Evolutionary conservation across 1,284 basidiomycete species (phyloP), one percentile per base, ranked within the genome.

Genomic region (Trametes pubescens): DNA sequence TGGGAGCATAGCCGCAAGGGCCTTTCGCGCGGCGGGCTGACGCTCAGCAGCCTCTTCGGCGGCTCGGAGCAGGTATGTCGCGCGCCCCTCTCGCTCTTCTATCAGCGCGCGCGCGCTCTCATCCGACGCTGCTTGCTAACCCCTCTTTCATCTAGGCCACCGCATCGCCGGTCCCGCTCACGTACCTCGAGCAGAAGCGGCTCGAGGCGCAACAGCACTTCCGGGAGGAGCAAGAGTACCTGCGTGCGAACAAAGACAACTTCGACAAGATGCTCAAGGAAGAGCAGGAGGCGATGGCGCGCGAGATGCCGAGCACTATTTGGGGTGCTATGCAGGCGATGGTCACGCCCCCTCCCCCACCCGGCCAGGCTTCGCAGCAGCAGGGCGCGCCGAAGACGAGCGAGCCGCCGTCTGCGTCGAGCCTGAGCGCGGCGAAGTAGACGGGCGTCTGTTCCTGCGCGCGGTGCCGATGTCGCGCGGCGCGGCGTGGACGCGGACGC

Each of bases 111-210:
- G 40, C 51, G 62, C 40, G 54, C 55, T 56, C 35, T 35, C 13
- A 26, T 40, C 8, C 22, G 24, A 29, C 51, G 38, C 43, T 11
- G 49, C 29, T 32, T 8, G 29, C 29, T 32, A 11, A 10, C 38
- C 52, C 24, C 18, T 34, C 37, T 26, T 11, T 21, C 4, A 8
- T 35, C 46, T 53, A 65, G 35, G 51, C 74, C 77, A 66, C 63
- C 4, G 65, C 74, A 26, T 76, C 79, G 6, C 74, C 81, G 24
- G 78, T 88, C 55, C 93, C 92, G 1, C 87, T 85, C 53, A 96
- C 95, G 0, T 95, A 95, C 76, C 89, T 98, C 53, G 98, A 99
- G 74, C 86, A 89, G 73, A 96, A 96, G 76, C 91, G 97, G 11
- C 84, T 85, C 46, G 91, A 97, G 72, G 95, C 94, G 8, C 95